Percentiles rank a stretch among this genome's conserved stretches.
Conservation (phyloP, 371 early-diverging fungal species). For the Polyrhizophydium stewartii region DNA sequence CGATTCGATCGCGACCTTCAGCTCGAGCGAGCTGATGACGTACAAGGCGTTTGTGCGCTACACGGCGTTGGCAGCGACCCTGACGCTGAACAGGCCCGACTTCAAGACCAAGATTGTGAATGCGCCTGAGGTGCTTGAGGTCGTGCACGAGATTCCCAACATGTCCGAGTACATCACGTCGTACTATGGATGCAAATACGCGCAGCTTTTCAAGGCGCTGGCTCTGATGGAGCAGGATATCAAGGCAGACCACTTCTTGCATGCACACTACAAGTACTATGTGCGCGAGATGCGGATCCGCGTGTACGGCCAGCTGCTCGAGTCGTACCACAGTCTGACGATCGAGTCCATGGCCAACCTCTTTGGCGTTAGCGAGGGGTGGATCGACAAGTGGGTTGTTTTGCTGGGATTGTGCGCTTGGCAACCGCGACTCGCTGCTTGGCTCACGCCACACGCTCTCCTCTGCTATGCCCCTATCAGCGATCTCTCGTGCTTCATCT, state of each 20-base stretch:
- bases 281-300: conserved; percentile 98
- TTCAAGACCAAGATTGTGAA: conserved; percentile 93
- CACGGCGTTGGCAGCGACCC: conserved; percentile 82
- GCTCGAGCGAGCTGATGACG: conserved; percentile 95
- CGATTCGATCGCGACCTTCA: conserved; percentile 96
- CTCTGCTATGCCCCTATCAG: conserved; percentile 32
- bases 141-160: conserved; percentile 83
- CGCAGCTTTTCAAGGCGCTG: conserved; percentile 81
- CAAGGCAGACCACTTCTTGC: conserved; percentile 64
- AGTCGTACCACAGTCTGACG: conserved; percentile 94
- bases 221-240: conserved; percentile 69
- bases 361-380: conserved; percentile 95
- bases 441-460: neutral
- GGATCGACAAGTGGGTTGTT: conserved; percentile 82
- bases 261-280: conserved; percentile 84
- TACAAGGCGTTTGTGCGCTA: conserved; percentile 97
- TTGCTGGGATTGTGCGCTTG: neutral
- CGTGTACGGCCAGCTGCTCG: conserved; percentile 95
- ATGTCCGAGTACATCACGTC: conserved; percentile 81
- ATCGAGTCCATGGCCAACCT: conserved; percentile 94
- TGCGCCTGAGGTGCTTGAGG: conserved; percentile 96
- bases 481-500: conserved; percentile 94
- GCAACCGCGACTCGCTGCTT: neutral
- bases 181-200: conserved; percentile 92
- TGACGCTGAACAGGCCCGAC: conserved; percentile 88